Conservation (phyloP, 2,329 filamentous ascomycete species). For the Venturia pyrina region DNA sequence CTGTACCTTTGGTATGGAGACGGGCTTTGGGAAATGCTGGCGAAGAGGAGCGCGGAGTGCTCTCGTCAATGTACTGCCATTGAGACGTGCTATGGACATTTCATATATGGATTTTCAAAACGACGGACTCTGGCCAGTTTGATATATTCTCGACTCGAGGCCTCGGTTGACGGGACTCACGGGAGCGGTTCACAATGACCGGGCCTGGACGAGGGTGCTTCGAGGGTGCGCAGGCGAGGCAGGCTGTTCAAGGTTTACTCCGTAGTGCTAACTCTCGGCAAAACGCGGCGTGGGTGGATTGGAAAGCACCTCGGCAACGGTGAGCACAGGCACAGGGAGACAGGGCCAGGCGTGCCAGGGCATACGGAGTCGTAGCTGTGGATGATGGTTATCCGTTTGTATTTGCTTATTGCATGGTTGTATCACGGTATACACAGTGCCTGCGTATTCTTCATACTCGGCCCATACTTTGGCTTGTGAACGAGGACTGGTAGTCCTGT, state of each 20-base stretch:
- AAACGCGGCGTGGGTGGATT: not conserved
- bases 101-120: not conserved
- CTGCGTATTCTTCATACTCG: not conserved
- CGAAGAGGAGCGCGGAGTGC: slow-evolving; percentile 11
- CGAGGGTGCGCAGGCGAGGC: not conserved
- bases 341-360: no score
- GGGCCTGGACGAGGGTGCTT: not conserved
- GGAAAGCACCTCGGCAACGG: not conserved
- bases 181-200: not conserved
- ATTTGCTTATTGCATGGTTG: not conserved
- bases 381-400: not conserved
- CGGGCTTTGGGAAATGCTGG: not conserved
- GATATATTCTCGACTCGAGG: not conserved
- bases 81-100: slow-evolving; percentile 13
- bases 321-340: no score
- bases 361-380: not conserved
- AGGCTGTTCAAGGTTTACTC: not conserved
- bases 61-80: slow-evolving; percentile 11
- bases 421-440: not conserved
- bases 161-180: not conserved
- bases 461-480: not conserved
- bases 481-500: no score
- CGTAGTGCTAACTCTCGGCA: not conserved
- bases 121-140: not conserved
- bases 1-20: not conserved